Conservation (phyloP, 495 filamentous ascomycete species). For the Xylaria venustula region DNA sequence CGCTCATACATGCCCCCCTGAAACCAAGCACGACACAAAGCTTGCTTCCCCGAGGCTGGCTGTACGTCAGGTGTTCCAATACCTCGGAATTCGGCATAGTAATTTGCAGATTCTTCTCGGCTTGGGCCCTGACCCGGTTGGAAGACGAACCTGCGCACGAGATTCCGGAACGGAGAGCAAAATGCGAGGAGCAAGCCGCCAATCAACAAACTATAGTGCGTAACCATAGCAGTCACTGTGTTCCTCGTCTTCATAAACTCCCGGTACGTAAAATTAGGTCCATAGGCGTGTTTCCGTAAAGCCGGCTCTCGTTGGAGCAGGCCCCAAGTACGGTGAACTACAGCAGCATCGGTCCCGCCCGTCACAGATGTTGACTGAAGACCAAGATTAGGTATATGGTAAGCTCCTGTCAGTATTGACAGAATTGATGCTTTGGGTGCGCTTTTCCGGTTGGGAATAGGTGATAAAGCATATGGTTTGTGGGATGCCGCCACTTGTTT, state of each 20-base stretch:
- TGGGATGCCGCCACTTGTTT: slow-evolving; percentile 54
- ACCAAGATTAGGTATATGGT: slow-evolving; percentile 63
- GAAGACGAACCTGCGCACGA: slow-evolving; percentile 45
- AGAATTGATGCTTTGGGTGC: slow-evolving; percentile 31
- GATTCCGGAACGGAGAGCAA: slow-evolving; percentile 34
- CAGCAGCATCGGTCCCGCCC: slow-evolving; percentile 58
- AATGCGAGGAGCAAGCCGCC: slow-evolving; percentile 50
- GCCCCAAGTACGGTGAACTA: slow-evolving; percentile 77
- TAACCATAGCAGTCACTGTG: slow-evolving; percentile 51
- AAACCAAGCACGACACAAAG: slow-evolving; percentile 57
- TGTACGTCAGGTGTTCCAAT: slow-evolving; percentile 62
- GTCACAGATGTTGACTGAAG: slow-evolving; percentile 62
- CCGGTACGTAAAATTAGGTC: slow-evolving; percentile 67
- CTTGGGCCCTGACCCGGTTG: slow-evolving; percentile 68
- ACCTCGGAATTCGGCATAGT: slow-evolving; percentile 63
- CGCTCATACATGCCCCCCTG: slow-evolving; percentile 64
- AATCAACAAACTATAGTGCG: slow-evolving; percentile 57
- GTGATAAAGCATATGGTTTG: slow-evolving; percentile 66
- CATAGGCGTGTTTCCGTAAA: slow-evolving; percentile 54
- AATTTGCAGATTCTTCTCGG: slow-evolving; percentile 54
- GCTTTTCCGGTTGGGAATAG: slow-evolving; percentile 53
- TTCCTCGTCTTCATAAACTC: slow-evolving; percentile 67
- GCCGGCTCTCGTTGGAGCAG: slow-evolving; percentile 55
- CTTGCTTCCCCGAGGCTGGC: slow-evolving; percentile 41
- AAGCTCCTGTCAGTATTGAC: slow-evolving; percentile 59